Evolutionary conservation across 2,329 filamentous ascomycete species (phyloP).

Genomic region (Paracorniculantispora psalliotae): DNA sequence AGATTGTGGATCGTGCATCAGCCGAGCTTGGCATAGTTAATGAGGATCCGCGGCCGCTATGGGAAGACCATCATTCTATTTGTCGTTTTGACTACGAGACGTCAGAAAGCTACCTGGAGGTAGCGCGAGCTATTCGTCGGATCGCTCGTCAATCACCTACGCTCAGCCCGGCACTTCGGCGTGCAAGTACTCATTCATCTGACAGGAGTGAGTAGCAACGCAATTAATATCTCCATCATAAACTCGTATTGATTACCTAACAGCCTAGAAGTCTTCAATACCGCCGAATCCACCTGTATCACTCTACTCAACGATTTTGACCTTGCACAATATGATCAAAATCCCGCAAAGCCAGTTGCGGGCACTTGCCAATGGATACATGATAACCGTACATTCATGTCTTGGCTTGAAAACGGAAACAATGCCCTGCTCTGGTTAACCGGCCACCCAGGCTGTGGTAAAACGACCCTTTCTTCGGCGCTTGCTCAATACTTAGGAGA

Average conservation of each 20-base stretch:
- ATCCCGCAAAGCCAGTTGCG: conserved; percentile 25
- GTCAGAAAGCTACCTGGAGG: conserved; percentile 15
- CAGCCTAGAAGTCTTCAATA: conserved; percentile 24
- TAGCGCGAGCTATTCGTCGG: conserved; percentile 19
- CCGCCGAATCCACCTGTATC: conserved; percentile 29
- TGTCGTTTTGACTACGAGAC: conserved; percentile 21
- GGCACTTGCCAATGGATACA: conserved; percentile 35
- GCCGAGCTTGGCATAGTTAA: conserved; percentile 19
- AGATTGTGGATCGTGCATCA: conserved; percentile 26
- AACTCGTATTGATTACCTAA: conserved; percentile 1
- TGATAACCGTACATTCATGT: conserved; percentile 23
- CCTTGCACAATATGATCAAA: conserved; percentile 25
- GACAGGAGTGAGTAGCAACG: neutral
- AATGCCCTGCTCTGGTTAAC: conserved; percentile 32
- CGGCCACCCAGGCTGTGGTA: conserved; percentile 33
- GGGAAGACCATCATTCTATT: conserved; percentile 23
- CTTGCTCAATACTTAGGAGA: conserved; percentile 26
- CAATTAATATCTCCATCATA: neutral
- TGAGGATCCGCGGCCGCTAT: conserved; percentile 20
- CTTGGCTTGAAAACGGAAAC: conserved; percentile 25
- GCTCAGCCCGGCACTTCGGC: neutral
- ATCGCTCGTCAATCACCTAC: conserved; percentile 11
- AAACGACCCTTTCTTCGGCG: conserved; percentile 32
- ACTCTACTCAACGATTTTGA: conserved; percentile 27
- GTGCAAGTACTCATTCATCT: conserved; percentile 10